A percentile compares a stretch with the other conserved stretches of the same genome.
Evolutionary conservation across 2,329 filamentous ascomycete species (phyloP).

Genomic region (Hyphodiscus sp.): DNA sequence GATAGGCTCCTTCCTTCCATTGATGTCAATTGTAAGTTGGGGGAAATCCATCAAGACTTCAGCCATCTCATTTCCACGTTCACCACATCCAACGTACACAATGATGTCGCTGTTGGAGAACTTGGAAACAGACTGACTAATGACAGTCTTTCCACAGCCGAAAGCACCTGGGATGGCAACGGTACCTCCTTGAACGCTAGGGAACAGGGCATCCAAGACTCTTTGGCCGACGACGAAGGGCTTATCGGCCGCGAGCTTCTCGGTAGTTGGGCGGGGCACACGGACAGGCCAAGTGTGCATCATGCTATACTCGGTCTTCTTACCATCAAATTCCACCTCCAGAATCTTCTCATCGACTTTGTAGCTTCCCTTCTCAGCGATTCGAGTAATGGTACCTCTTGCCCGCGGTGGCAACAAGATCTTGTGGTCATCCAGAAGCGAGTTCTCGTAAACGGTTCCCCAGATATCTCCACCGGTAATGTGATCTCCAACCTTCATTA

Average conservation of each 20-base stretch:
- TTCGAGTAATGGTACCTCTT: conserved; percentile 84
- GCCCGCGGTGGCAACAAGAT: conserved; percentile 87
- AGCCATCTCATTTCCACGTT: conserved; percentile 98
- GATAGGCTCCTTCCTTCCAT: conserved; percentile 94
- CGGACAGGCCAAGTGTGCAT: conserved; percentile 99
- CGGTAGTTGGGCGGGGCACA: conserved; percentile 84
- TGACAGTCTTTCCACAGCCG: conserved; percentile 98
- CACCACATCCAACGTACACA: conserved; percentile 86
- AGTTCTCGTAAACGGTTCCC: conserved; percentile 94
- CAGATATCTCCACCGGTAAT: conserved; percentile 95
- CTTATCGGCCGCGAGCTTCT: conserved; percentile 82
- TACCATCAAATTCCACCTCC: conserved; percentile 94
- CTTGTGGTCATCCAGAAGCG: conserved; percentile 86
- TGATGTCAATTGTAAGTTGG: conserved; percentile 89
- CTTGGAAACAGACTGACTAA: conserved; percentile 96
- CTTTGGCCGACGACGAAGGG: conserved; percentile 96
- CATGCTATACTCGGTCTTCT: conserved; percentile 92
- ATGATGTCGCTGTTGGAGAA: conserved; percentile 99
- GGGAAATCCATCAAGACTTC: conserved; percentile 99
- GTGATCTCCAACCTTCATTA: conserved; percentile 91
- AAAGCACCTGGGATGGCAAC: conserved; percentile 98
- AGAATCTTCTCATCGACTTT: conserved; percentile 91
- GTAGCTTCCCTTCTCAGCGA: conserved; percentile 84
- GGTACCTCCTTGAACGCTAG: conserved; percentile 92
- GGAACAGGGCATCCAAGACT: conserved; percentile 93